A percentile compares a stretch with the other conserved stretches of the same genome.
phyloP scores from a whole-genome alignment of 306 rosid species.

The Ziziphus jujuba region DNA sequence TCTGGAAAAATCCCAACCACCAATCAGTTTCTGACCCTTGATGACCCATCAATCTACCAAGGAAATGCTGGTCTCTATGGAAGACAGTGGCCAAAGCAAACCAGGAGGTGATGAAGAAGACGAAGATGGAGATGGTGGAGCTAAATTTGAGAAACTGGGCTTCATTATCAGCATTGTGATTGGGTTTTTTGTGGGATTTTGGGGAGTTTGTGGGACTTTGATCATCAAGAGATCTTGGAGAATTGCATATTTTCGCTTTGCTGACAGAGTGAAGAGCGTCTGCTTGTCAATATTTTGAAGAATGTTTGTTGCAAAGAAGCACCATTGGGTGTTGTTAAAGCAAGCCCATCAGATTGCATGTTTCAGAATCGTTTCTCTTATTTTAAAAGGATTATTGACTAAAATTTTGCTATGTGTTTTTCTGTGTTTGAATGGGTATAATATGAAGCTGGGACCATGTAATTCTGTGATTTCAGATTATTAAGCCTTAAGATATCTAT shows the following conservation, averaged over 20 bases:
- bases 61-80: neutral
- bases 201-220: constrained; percentile 5
- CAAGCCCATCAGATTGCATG: too few species aligned
- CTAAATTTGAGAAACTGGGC: neutral
- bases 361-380: too few species aligned
- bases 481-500: neutral
- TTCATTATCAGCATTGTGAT: neutral
- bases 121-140: too few species aligned
- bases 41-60: neutral
- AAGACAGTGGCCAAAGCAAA: neutral
- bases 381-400: too few species aligned
- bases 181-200: neutral
- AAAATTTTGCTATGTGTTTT: neutral
- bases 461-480: neutral
- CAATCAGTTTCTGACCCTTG: too few species aligned
- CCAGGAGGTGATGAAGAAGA: neutral
- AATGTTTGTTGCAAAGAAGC: too few species aligned
- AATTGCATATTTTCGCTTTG: too few species aligned
- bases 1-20: too few species aligned
- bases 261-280: too few species aligned
- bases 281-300: too few species aligned
- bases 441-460: too few species aligned
- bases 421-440: neutral
- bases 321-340: too few species aligned
- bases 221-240: constrained; percentile 2